Evolutionary conservation across 2,329 filamentous ascomycete species (phyloP).

Genomic region (Thelonectria olida): DNA sequence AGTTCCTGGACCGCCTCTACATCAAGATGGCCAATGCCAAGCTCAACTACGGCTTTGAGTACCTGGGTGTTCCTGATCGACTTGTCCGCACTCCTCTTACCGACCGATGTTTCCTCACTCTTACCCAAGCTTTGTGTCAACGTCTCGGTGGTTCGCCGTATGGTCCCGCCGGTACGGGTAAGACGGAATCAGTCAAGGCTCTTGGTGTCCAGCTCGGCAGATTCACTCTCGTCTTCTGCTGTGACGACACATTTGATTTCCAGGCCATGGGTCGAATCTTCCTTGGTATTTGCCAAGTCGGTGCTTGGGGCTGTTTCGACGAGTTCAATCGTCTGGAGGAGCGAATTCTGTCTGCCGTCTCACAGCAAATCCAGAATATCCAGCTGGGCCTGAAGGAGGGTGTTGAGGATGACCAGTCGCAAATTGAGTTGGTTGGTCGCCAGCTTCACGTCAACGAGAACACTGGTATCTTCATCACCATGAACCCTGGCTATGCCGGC

Average conservation of each 20-base stretch:
- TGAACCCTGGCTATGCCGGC: conserved; percentile 99
- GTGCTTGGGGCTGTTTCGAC: conserved; percentile 99
- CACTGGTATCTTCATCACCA: conserved; percentile 99
- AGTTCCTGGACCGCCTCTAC: conserved; percentile 81
- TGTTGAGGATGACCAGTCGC: conserved; percentile 80
- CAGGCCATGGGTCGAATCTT: conserved; percentile 99
- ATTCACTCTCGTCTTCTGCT: conserved; percentile 99
- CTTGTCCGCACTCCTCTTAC: conserved; percentile 97
- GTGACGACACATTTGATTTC: conserved; percentile 99
- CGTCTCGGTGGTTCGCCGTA: conserved; percentile 96
- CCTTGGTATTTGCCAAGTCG: conserved; percentile 97
- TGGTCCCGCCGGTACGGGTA: conserved; percentile 96
- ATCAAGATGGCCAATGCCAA: conserved; percentile 98
- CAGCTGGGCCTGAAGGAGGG: conserved; percentile 93
- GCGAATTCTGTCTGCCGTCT: conserved; percentile 95
- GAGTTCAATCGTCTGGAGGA: conserved; percentile 99
- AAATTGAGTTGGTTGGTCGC: conserved; percentile 94
- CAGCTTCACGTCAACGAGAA: conserved; percentile 90
- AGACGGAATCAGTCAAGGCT: conserved; percentile 98
- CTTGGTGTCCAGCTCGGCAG: conserved; percentile 95
- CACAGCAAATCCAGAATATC: conserved; percentile 99
- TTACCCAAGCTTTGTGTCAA: conserved; percentile 95
- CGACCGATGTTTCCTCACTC: conserved; percentile 96
- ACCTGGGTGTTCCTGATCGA: conserved; percentile 93
- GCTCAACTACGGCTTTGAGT: conserved; percentile 97